A percentile compares a stretch with the other conserved stretches of the same genome.
Conservation (phyloP, 345 rosid species). For the Ceriops zippeliana region DNA sequence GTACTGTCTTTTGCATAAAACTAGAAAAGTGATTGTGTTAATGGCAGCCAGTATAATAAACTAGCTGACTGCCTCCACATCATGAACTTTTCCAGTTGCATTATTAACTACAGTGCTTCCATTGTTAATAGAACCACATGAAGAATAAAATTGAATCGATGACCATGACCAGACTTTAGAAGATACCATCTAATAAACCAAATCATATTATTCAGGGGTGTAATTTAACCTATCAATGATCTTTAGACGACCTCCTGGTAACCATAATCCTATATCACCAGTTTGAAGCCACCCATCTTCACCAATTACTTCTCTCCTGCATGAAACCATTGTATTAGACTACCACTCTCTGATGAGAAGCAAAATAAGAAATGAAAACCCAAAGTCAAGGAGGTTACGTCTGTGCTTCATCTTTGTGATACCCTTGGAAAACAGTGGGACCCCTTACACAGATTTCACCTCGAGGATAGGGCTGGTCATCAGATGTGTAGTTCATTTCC, state of each 20-base stretch:
- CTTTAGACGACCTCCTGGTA: conserved; percentile 89
- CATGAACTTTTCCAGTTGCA: too few species aligned
- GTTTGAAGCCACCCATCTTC: conserved; percentile 97
- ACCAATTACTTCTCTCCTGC: conserved; percentile 86
- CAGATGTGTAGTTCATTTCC: conserved; percentile 92
- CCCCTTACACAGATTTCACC: conserved; percentile 99
- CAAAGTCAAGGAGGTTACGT: conserved; percentile 45
- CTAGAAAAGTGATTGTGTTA: too few species aligned
- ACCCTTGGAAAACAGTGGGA: conserved; percentile 76
- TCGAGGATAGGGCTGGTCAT: conserved; percentile 81
- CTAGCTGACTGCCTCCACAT: too few species aligned
- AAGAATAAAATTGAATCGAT: too few species aligned
- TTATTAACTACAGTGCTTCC: too few species aligned
- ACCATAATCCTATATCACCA: conserved; percentile 92
- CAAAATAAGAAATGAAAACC: conserved; percentile 12
- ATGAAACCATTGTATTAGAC: conserved; percentile 10
- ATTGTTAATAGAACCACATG: too few species aligned
- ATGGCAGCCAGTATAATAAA: too few species aligned
- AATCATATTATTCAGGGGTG: neutral
- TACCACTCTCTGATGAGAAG: neutral
- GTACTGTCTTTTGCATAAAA: too few species aligned
- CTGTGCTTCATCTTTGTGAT: conserved; percentile 86
- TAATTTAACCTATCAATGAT: conserved; percentile 76
- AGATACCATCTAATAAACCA: neutral
- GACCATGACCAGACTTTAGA: neutral